Evolutionary conservation across 345 rosid species (phyloP), one percentile per base, ranked within the genome.

Genomic region (Citrus australasica): DNA sequence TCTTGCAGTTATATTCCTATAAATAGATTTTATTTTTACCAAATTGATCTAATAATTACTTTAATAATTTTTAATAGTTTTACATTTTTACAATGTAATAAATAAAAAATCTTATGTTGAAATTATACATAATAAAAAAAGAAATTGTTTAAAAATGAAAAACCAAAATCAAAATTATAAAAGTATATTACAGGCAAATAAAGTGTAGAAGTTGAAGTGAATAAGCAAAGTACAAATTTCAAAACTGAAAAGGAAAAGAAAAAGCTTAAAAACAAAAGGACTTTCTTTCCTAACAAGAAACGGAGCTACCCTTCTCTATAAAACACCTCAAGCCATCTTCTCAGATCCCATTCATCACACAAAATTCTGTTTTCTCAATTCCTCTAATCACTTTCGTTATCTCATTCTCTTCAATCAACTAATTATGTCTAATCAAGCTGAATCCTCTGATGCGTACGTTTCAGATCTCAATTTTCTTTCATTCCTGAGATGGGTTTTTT

Each of bases 401-500:
- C 42, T 8, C 0, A 33, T 65, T 63, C 64, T 60, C 35, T 59
- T 53, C 30, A 30, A 77, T 32, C 33, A 35, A 9, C 21, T 60
- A 30, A 65, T 84, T 81, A 94, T 94, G 97, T 53, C 94, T 58
- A 84, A 84, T 80, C 89, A 92, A 82, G 89, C 96, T 1, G 97
- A 94, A 87, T 89, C 98, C 13, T 92, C 98, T 28, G 96, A 89
- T 86, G 76, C 97, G 98, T 94, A 85, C 84, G 92, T 74, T 78
- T 70, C 82, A 82, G 93, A 87, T 90, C 89, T 88, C 60, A 48
- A 42, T 79, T 32, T 59, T 21, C 28, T 59, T 21, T 28, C 32
- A 69, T 62, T 62, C 58, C 76, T 76, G 53, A 33, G 22, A 30
- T 28, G 22, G 8, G 1, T 64, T 28, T 27, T 59, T 38, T 17